These are phyloP conservation scores for Blastobotrys chiropterorum DNA, from an alignment of 805 yeast species.

Conservation along the genomic window DNA sequence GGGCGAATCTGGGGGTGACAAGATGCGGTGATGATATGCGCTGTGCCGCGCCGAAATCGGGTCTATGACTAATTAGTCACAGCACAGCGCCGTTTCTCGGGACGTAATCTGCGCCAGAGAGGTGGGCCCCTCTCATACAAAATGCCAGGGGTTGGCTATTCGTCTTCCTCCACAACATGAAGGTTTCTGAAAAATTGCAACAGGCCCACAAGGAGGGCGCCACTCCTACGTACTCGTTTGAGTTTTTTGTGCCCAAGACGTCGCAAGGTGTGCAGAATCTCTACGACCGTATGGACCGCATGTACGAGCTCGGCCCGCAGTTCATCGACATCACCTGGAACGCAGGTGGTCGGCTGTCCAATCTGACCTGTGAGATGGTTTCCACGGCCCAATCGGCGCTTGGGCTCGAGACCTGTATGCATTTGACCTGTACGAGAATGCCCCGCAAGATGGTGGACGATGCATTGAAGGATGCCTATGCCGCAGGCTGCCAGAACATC, in stretches of 20 bases:
- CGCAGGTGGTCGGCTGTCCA: slow-evolving; percentile 88
- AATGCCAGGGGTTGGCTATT: too few relatives aligned
- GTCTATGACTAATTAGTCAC: too few relatives aligned
- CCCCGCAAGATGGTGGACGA: slow-evolving; percentile 69
- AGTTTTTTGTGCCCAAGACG: slow-evolving; percentile 96
- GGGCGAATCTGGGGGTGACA: too few relatives aligned
- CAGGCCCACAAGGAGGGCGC: slow-evolving; percentile 32
- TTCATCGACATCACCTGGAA: slow-evolving; percentile 98
- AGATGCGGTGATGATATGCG: too few relatives aligned
- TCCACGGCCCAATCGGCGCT: slow-evolving; percentile 82
- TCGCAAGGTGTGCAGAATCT: slow-evolving; percentile 93
- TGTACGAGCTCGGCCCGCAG: slow-evolving; percentile 86
- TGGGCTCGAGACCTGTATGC: slow-evolving; percentile 97
- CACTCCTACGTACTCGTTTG: slow-evolving; percentile 81
- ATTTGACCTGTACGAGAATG: slow-evolving; percentile 96
- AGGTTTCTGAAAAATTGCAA: slow-evolving; percentile 40
- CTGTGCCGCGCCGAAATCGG: too few relatives aligned
- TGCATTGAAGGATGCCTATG: slow-evolving; percentile 78
- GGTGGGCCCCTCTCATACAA: too few relatives aligned
- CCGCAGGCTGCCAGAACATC: slow-evolving; percentile 92
- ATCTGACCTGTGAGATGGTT: slow-evolving; percentile 85
- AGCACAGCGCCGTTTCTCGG: too few relatives aligned
- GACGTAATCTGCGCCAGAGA: too few relatives aligned
- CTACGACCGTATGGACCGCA: slow-evolving; percentile 95
- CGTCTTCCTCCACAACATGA: too few relatives aligned